A percentile compares a stretch with the other conserved stretches of the same genome.
These are phyloP conservation scores for Hanseniaspora taiwanica DNA, from an alignment of 805 yeast genomes.

Conservation along the genomic window DNA sequence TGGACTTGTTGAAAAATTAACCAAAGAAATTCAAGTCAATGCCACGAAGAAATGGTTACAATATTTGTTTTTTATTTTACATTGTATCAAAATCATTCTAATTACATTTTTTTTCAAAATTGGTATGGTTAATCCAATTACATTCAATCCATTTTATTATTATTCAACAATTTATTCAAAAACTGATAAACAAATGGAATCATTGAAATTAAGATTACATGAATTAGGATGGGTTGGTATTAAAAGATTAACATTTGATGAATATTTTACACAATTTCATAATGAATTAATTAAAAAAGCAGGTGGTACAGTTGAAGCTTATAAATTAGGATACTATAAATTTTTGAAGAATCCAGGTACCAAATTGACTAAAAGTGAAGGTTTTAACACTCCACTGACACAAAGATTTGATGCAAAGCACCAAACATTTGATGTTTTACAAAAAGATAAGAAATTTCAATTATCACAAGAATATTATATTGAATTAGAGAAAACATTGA, in stretches of 20 bases:
- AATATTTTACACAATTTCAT: constrained; percentile 58
- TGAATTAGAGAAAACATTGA: constrained; percentile 32
- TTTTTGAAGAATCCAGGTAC: constrained; percentile 46
- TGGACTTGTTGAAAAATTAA: constrained; percentile 32
- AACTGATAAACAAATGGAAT: constrained; percentile 23
- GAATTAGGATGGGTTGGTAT: constrained; percentile 93
- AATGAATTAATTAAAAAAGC: constrained; percentile 45
- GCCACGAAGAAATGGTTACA: constrained; percentile 37
- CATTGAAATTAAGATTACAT: constrained; percentile 32
- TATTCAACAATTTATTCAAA: constrained; percentile 20
- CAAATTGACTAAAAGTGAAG: constrained; percentile 65
- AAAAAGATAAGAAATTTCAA: constrained; percentile 33
- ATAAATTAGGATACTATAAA: constrained; percentile 55
- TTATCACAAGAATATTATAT: constrained; percentile 43
- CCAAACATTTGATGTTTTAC: constrained; percentile 27
- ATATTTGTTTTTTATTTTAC: constrained; percentile 57
- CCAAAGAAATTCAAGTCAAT: constrained; percentile 34
- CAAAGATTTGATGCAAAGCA: constrained; percentile 21
- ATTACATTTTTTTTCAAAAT: constrained; percentile 45
- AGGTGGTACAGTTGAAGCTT: constrained; percentile 72
- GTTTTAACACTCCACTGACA: constrained; percentile 49
- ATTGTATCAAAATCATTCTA: constrained; percentile 44
- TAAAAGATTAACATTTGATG: constrained; percentile 54
- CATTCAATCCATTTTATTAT: constrained; percentile 29
- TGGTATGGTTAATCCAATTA: constrained; percentile 71